Evolutionary conservation across 75 land plant genomes (phyloP).

Genomic region (Pinus tabuliformis): DNA sequence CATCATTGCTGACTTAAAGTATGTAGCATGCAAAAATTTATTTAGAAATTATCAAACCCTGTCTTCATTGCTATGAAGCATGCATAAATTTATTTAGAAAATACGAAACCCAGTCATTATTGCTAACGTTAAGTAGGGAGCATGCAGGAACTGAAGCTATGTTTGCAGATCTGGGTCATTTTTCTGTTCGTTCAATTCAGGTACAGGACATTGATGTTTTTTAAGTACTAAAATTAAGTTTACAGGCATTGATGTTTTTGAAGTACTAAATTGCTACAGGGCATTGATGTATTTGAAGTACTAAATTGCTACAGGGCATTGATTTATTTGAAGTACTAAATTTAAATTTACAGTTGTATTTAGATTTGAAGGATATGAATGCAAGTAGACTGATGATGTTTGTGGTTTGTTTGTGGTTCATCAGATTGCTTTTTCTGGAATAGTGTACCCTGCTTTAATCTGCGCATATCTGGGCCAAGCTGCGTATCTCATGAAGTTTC

Average conservation of each 20-base stretch:
- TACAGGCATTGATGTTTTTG: too few species aligned
- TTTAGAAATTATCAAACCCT: too few species aligned
- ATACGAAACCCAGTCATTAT: background rate
- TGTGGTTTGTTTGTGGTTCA: background rate
- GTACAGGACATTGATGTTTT: conserved; percentile 14
- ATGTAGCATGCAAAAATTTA: conserved; percentile 3
- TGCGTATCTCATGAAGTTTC: conserved; percentile 58
- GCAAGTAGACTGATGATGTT: background rate
- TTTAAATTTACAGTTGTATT: background rate
- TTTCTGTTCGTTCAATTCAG: conserved; percentile 55
- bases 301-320: background rate
- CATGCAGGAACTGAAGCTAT: conserved; percentile 73
- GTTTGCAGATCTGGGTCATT: conserved; percentile 84
- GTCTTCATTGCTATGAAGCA: background rate
- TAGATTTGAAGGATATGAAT: background rate
- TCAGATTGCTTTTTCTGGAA: conserved; percentile 56
- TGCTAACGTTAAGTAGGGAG: background rate
- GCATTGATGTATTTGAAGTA: background rate
- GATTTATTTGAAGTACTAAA: background rate
- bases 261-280: too few species aligned
- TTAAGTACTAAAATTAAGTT: too few species aligned
- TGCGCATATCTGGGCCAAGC: conserved; percentile 79
- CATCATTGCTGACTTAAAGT: background rate
- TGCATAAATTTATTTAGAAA: background rate
- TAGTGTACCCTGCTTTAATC: conserved; percentile 54